These are phyloP conservation scores for Phlyctochytrium bullatum DNA, from an alignment of 192 early-diverging fungal species.

Conservation along the genomic window DNA sequence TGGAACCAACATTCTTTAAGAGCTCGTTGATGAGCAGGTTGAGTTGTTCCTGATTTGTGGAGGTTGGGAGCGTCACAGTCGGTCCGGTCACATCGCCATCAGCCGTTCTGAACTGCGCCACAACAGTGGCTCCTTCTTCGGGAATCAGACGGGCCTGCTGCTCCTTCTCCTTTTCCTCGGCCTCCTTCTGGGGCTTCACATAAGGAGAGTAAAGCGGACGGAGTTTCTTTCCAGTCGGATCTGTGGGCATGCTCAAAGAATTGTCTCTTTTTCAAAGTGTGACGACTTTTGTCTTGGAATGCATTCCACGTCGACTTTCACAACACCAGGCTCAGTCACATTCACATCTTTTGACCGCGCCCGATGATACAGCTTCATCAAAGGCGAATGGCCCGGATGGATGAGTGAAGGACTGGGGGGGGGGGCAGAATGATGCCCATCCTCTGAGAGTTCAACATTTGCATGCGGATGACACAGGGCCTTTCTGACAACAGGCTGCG, in stretches of 20 bases:
- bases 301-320: too few species aligned
- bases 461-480: too few species aligned
- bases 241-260: background rate
- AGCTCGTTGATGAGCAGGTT: constrained; percentile 88
- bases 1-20: constrained; percentile 65
- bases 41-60: constrained; percentile 82
- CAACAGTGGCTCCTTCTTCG: background rate
- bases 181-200: background rate
- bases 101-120: background rate
- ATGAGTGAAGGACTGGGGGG: too few species aligned
- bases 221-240: background rate
- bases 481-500: too few species aligned
- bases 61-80: constrained; percentile 73
- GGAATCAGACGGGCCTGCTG: background rate
- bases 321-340: too few species aligned
- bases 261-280: too few species aligned
- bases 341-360: too few species aligned
- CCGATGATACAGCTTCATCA: too few species aligned
- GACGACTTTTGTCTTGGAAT: too few species aligned
- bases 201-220: constrained; percentile 2
- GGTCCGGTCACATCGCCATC: constrained; percentile 1
- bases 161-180: background rate
- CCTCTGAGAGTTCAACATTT: too few species aligned
- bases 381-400: too few species aligned
- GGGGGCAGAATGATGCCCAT: too few species aligned